Evolutionary conservation across 306 rosid genomes (phyloP), one percentile per base, ranked within the genome.

Genomic region (Vachellia collinsii): DNA sequence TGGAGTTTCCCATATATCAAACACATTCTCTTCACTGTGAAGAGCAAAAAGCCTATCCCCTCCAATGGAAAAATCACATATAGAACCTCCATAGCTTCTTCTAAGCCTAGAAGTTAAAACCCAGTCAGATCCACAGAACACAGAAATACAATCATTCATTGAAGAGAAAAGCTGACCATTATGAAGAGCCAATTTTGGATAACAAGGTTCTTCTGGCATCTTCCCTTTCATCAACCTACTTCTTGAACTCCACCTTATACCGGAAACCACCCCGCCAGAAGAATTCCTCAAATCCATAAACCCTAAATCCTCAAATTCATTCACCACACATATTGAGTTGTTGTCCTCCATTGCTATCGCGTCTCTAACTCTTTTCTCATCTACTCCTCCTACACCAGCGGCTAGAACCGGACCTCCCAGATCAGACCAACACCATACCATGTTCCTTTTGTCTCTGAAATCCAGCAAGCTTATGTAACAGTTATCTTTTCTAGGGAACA

Each of bases 381-480:
- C 96, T 11, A 77, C 56, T 17, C 80, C 34, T n/a, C n/a, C n/a
- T n/a, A n/a, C n/a, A 29, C 34, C 34, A 0, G 1, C 92, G 0
- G 86, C 87, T 7, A 20, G 8, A 10, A 88, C 70, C 0, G 93
- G 85, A 44, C 91, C 91, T 17, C 90, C 97, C 37, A 83, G 70
- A 70, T 95, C 99, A 13, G 99, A 91, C 99, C 99, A 95, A 78
- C 82, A 85, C 98, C 98, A 93, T 19, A 93, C 98, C 97, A 93
- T 92, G 36, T 83, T 93, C 85, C n/a, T 54, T 54, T 92, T 93
- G 75, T 85, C 88, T 72, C 99, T 90, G 53, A 95, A 92, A 84
- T 95, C 99, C 87, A 95, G 75, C 63, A 95, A 56, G 23, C 97
- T 95, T 42, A 95, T 93, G 86, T 93, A 95, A 84, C 98, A 95